phyloP scores from a whole-genome alignment of 1,139 yeast species.

The Scheffersomyces cryptocercus region DNA sequence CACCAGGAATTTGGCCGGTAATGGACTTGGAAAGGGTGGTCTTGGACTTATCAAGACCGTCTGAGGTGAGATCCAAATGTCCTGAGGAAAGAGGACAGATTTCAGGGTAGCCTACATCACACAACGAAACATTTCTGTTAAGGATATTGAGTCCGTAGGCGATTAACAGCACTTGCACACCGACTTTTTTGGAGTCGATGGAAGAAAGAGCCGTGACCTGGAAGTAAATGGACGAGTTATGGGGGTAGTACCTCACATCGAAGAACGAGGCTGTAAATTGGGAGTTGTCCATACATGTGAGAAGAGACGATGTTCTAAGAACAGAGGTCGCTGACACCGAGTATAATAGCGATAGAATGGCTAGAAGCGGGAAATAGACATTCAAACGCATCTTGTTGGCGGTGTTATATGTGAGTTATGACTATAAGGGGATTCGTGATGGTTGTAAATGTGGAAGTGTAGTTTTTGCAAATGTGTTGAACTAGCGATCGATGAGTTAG shows the following conservation, averaged over 20 bases:
- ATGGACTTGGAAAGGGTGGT: conserved; percentile 46
- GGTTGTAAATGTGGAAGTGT: too few species aligned
- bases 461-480: too few species aligned
- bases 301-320: conserved; percentile 66
- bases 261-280: conserved; percentile 86
- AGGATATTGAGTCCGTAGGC: conserved; percentile 83
- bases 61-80: conserved; percentile 69
- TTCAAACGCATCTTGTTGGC: too few species aligned
- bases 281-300: conserved; percentile 92
- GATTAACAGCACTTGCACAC: conserved; percentile 65
- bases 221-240: conserved; percentile 60
- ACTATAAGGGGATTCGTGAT: too few species aligned
- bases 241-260: conserved; percentile 72
- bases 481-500: too few species aligned
- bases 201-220: conserved; percentile 80
- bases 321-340: neutral
- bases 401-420: too few species aligned
- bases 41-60: conserved; percentile 9
- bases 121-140: conserved; percentile 57
- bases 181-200: conserved; percentile 63
- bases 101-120: conserved; percentile 50
- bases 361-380: too few species aligned
- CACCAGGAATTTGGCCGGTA: conserved; percentile 63
- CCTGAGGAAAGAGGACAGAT: conserved; percentile 89
- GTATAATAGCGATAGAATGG: too few species aligned